Base-by-base conservation (phyloP, 805 yeast species). In the Brettanomyces sp. region DNA sequence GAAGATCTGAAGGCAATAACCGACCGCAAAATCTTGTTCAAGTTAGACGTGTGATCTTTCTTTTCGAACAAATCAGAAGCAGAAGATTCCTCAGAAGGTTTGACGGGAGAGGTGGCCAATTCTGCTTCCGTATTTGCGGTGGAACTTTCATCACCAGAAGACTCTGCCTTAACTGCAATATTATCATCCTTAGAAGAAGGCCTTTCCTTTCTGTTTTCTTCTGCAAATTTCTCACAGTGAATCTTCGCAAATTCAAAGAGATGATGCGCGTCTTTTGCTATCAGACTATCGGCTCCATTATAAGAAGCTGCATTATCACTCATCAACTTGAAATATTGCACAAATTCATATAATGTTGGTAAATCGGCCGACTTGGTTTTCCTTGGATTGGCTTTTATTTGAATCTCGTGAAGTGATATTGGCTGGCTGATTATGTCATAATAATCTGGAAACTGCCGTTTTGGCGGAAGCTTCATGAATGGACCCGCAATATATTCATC, bases 371-470 rank as follows among this genome's bases (percentile, higher is more conserved):
- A 57, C 55, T 42, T 68, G 58, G 11, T 62, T 51, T 18, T 65
- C 60, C 47, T 42, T 18, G 14, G 45, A 42, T 45, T 43, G 38
- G 18, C 18, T 32, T 18, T 75, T 46, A 64, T 65, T 47, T 73
- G 72, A 47, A 87, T 79, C 61, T 85, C 91, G 47, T 76, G 72
- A 12, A 87, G 62, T 0, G 95, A 82, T 3, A 85, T 76, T 3
- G 95, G 95, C 22, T 66, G 65, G 45, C 68, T 63, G 42, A 86
- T 79, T 44, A 77, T 68, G 49, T 76, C 73, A 58, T 79, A 85
- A 59, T 87, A 87, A 57, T 86, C 95, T 0, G 95, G 87, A 55
- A 82, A 86, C 37, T 76, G 63, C 58, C 82, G 80, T 52, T 80
- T 76, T 25, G 83, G 72, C 5, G 95, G 96, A 37, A 86, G 67